Percentiles rank a stretch among this genome's conserved stretches.
phyloP scores from a whole-genome alignment of 2,329 filamentous ascomycete species.

The Trichoderma citrinoviride region DNA sequence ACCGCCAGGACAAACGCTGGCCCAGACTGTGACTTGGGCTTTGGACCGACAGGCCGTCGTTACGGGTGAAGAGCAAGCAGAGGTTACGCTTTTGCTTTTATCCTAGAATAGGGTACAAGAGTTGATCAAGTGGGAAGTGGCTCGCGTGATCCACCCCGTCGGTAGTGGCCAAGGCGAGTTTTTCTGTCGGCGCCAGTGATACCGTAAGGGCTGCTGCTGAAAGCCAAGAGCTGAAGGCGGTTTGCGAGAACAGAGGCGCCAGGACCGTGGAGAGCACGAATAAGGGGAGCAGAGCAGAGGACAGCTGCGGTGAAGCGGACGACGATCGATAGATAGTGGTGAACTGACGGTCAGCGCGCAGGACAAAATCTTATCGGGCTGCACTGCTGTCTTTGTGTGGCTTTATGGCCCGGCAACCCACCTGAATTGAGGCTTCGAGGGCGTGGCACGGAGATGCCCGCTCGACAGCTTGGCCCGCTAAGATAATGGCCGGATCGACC shows the following conservation, averaged over 20 bases:
- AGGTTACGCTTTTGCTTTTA: constrained; percentile 10
- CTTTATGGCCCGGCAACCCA: constrained; percentile 8
- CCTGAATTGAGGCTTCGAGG: constrained; percentile 10
- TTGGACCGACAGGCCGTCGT: constrained; percentile 4
- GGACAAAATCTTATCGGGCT: constrained; percentile 14
- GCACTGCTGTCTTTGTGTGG: constrained; percentile 1
- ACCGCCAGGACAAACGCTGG: constrained; percentile 13
- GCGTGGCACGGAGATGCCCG: constrained; percentile 22
- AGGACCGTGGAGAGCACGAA: background rate
- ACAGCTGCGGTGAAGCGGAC: background rate
- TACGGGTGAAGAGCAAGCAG: constrained; percentile 10
- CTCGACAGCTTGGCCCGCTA: constrained; percentile 19
- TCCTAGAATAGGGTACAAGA: constrained; percentile 17
- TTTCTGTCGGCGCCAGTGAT: background rate
- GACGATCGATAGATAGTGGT: constrained; percentile 1
- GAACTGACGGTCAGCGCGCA: constrained; percentile 17
- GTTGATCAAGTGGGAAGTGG: constrained; percentile 12
- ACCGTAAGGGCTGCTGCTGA: background rate
- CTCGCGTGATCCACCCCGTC: constrained; percentile 15
- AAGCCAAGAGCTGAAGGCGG: background rate
- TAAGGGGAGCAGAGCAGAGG: background rate
- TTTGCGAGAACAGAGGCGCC: background rate
- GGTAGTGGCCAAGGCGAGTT: background rate
- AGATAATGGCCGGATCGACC: constrained; percentile 9
- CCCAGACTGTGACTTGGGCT: background rate